Conservation (phyloP, 306 rosid genomes). For the Medicago ruthenica region DNA sequence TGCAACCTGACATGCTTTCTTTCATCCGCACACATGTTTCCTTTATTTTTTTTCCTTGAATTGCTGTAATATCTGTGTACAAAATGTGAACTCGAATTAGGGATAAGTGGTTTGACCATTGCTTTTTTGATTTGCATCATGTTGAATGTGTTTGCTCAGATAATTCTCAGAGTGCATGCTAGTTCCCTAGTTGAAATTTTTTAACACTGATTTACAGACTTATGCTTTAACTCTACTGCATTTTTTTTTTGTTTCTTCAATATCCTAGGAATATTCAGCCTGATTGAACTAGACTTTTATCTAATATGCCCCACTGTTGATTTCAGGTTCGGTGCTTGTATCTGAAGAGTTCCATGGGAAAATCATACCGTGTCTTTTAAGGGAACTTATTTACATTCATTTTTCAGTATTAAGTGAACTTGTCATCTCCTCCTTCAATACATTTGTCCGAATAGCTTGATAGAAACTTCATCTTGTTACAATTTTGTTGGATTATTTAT, state of each 20-base stretch:
- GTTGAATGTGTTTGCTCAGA: too few relatives aligned
- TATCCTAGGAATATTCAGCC: neutral
- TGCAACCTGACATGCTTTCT: neutral
- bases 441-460: slow-evolving; percentile 28
- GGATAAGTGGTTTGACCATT: neutral
- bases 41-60: neutral
- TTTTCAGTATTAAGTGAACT: neutral
- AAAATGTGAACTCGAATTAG: neutral
- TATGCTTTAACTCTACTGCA: neutral
- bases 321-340: slow-evolving; percentile 71
- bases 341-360: slow-evolving; percentile 77
- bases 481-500: slow-evolving; percentile 24
- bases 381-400: neutral
- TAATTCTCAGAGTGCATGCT: neutral
- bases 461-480: slow-evolving; percentile 15
- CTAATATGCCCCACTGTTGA: neutral
- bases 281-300: neutral
- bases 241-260: neutral
- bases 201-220: neutral
- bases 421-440: slow-evolving; percentile 1
- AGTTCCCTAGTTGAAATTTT: neutral
- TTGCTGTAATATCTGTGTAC: neutral
- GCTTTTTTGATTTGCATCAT: too few relatives aligned
- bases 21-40: neutral
- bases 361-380: slow-evolving; percentile 63